Conservation (phyloP, 371 early-diverging fungal genomes). For the Mucor irregularis region DNA sequence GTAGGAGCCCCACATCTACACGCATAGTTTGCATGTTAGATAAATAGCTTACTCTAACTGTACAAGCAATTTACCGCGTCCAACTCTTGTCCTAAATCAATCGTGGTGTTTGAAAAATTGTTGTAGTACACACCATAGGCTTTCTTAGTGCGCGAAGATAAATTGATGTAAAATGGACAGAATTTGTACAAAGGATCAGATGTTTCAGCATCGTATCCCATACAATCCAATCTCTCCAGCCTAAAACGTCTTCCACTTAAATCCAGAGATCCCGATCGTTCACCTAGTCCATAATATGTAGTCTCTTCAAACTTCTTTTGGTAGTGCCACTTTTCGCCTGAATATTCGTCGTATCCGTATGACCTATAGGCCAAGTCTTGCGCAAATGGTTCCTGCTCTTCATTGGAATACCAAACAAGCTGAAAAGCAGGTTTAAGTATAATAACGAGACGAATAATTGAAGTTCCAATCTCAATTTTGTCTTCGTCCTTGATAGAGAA, state of each 20-base stretch:
- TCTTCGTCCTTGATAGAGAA: neutral
- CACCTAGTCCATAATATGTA: slow-evolving; percentile 56
- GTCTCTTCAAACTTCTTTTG: slow-evolving; percentile 24
- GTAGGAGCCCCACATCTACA: slow-evolving; percentile 62
- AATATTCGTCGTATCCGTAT: slow-evolving; percentile 38
- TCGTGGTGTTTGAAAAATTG: slow-evolving; percentile 36
- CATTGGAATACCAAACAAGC: slow-evolving; percentile 20
- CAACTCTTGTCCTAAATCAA: slow-evolving; percentile 54
- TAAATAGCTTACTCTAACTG: neutral
- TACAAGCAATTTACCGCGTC: slow-evolving; percentile 33
- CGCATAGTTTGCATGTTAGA: neutral
- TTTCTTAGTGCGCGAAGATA: slow-evolving; percentile 30
- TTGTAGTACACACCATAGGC: slow-evolving; percentile 63
- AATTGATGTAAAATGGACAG: slow-evolving; percentile 51
- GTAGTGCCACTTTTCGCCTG: slow-evolving; percentile 39
- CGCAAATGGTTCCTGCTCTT: slow-evolving; percentile 37
- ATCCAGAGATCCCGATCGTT: slow-evolving; percentile 49
- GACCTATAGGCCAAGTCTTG: slow-evolving; percentile 57
- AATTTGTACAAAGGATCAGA: slow-evolving; percentile 67
- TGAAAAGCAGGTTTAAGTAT: slow-evolving; percentile 15
- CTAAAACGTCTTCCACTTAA: slow-evolving; percentile 52
- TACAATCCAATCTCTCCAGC: slow-evolving; percentile 53
- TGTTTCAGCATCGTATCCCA: slow-evolving; percentile 58
- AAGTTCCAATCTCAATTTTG: slow-evolving; percentile 16
- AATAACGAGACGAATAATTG: slow-evolving; percentile 17